Evolutionary conservation across 192 early-diverging fungal genomes (phyloP).

Genomic region (Backusella westeae): DNA sequence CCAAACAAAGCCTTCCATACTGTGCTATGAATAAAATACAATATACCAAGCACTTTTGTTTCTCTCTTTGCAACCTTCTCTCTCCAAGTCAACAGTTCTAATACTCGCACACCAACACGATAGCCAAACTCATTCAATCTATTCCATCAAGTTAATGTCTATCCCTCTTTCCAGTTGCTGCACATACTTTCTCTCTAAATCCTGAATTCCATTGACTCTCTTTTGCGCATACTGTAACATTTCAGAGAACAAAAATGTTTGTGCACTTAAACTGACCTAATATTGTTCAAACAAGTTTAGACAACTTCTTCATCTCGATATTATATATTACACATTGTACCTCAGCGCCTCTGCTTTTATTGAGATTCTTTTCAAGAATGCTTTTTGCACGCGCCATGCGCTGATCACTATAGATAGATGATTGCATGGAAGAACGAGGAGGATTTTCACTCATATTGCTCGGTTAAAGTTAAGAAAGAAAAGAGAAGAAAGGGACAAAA

Average conservation of each 20-base stretch:
- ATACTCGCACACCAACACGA: slow-evolving; percentile 83
- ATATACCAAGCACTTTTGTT: slow-evolving; percentile 80
- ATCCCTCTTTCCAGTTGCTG: neutral
- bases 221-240: slow-evolving; percentile 98
- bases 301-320: neutral
- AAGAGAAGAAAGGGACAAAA: neutral
- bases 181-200: slow-evolving; percentile 88
- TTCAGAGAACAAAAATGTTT: slow-evolving; percentile 91
- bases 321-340: slow-evolving; percentile 35
- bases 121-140: slow-evolving; percentile 92
- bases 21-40: slow-evolving; percentile 92
- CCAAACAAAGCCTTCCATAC: slow-evolving; percentile 97
- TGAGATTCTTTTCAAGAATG: slow-evolving; percentile 77
- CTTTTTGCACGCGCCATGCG: slow-evolving; percentile 24
- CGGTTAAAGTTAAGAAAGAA: neutral
- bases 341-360: slow-evolving; percentile 68
- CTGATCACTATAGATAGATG: slow-evolving; percentile 25
- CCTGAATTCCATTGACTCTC: slow-evolving; percentile 89
- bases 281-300: neutral
- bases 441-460: slow-evolving; percentile 9
- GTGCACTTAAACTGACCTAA: slow-evolving; percentile 76
- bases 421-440: slow-evolving; percentile 19
- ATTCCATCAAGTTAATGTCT: neutral
- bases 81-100: slow-evolving; percentile 89
- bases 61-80: slow-evolving; percentile 90